Percentiles rank a stretch among this genome's conserved stretches.
These are phyloP conservation scores for Calvatia gigantea DNA, from an alignment of 768 basidiomycete species.

Conservation along the genomic window DNA sequence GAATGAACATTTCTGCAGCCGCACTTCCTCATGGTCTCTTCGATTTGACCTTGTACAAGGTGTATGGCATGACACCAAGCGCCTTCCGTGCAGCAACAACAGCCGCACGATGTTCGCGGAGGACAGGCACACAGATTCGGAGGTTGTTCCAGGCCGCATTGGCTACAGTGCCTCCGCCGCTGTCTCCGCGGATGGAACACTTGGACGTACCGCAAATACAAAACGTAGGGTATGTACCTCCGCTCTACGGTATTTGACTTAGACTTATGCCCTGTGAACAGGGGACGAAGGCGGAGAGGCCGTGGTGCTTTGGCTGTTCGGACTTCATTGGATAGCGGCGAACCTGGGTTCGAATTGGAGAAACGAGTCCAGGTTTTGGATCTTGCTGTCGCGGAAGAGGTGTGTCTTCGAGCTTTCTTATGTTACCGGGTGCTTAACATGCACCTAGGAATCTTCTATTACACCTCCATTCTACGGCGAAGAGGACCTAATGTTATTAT, in stretches of 20 bases:
- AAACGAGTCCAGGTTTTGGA: slow-evolving; percentile 14
- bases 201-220: not conserved
- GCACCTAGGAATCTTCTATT: slow-evolving; percentile 11
- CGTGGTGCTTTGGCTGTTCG: not conserved
- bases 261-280: not conserved
- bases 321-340: not conserved
- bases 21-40: slow-evolving; percentile 1
- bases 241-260: not conserved
- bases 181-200: not conserved
- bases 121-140: not conserved
- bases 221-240: not conserved
- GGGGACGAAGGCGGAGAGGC: slow-evolving; percentile 1
- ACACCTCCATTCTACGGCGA: slow-evolving; percentile 11
- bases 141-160: not conserved
- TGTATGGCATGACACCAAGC: not conserved
- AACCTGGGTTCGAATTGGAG: slow-evolving; percentile 10
- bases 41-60: not conserved
- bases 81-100: not conserved
- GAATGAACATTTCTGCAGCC: not conserved
- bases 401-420: not conserved
- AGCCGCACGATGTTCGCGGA: not conserved
- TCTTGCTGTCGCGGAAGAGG: slow-evolving; percentile 11
- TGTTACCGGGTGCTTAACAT: too few relatives aligned
- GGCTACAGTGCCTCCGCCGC: not conserved
- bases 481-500: slow-evolving; percentile 13